Evolutionary conservation across 768 basidiomycete genomes (phyloP), one percentile per base, ranked within the genome.

Genomic region (Leccinum obscurum): DNA sequence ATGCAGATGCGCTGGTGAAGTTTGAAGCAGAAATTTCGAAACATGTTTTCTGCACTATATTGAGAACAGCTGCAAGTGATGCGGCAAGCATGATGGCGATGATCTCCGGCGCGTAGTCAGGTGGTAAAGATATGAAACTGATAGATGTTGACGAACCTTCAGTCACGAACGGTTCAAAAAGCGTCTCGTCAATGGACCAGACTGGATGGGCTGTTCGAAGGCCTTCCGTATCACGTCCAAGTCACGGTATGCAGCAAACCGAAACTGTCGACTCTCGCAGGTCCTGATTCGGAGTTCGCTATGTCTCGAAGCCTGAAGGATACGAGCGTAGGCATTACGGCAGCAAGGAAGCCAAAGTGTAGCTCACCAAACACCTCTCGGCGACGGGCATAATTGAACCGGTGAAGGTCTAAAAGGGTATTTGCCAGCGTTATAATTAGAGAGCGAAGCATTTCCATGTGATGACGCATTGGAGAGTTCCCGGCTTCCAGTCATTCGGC

Each of bases 211-310:
- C 28, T 80, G 77, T 66, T 90, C 89, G 55, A 93, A 92, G 0
- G 87, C 86, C 61, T 79, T 76, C 49, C 87, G 81, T 44, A 91
- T 84, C 1, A 84, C 81, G 61, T 88, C 87, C 39, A 93, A 78
- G 68, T 92, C 89, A 11, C 87, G 82, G 65, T 89, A 90, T 34
- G 88, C 87, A 1, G 86, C 90, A 66, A 86, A 85, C 4, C 89
- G 84, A 72, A 93, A 92, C n/a, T 84, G 83, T 26, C 78, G 75
- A 54, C 83, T 81, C 60, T 83, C 80, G 66, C 88, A 92, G 8
- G 91, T 77, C 4, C 76, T 75, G 56, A 79, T 75, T 9, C 90
- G 84, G 55, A 93, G 78, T 17, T 75, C 74, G 81, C 80, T 24
- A 81, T 79, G 5, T 68, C 65, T 17, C 86, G 81, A 8, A 89